Evolutionary conservation across 306 rosid genomes (phyloP).

Genomic region (Neltuma alba): DNA sequence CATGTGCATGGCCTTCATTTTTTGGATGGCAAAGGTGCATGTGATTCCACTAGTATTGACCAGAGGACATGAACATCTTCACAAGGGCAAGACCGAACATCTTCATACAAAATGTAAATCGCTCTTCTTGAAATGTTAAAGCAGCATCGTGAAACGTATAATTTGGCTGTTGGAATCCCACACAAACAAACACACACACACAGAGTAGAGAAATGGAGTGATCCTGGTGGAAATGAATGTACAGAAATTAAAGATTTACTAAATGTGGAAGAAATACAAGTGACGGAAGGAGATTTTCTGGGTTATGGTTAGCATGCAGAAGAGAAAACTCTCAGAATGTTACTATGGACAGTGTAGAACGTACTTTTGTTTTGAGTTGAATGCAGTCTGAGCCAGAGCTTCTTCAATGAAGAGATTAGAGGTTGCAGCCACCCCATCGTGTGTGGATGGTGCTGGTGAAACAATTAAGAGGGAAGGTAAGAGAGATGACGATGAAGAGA

Average conservation of each 20-base stretch:
- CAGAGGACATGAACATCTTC: conserved; percentile 93
- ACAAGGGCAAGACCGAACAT: conserved; percentile 84
- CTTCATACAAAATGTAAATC: conserved; percentile 87
- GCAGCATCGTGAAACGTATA: not conserved
- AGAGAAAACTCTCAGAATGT: conserved; percentile 25
- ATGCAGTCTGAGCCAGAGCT: conserved; percentile 75
- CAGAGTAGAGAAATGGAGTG: not conserved
- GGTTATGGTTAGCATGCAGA: not conserved
- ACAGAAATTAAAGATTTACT: too few species aligned
- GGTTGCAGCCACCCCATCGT: conserved; percentile 96
- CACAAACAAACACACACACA: not conserved
- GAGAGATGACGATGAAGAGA: conserved; percentile 22
- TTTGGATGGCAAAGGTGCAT: conserved; percentile 58
- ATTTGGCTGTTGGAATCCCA: not conserved
- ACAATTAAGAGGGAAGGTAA: not conserved
- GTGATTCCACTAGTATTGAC: conserved; percentile 92
- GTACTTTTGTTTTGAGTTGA: conserved; percentile 77
- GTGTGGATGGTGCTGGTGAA: conserved; percentile 39
- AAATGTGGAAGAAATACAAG: conserved; percentile 1
- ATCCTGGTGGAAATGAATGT: not conserved
- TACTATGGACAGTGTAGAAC: conserved; percentile 29
- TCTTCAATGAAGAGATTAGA: conserved; percentile 86
- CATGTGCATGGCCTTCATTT: conserved; percentile 40
- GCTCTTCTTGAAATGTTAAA: conserved; percentile 67
- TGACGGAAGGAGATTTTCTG: not conserved